phyloP scores from a whole-genome alignment of 768 basidiomycete species.

The Sarcodon aspratus region DNA sequence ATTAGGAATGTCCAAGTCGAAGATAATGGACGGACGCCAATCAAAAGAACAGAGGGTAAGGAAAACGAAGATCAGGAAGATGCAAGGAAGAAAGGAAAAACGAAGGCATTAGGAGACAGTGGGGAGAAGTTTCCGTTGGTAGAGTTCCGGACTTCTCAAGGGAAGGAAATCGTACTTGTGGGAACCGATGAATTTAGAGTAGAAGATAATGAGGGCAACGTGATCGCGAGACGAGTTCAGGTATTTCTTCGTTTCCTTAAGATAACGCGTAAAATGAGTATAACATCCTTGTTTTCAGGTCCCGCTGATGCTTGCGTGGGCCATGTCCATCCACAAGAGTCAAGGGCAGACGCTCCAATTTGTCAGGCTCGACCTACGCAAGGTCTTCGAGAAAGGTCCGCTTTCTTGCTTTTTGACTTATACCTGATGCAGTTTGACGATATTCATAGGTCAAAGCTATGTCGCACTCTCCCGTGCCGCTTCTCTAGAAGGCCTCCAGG shows the following conservation, averaged over 20 bases:
- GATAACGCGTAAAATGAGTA: not conserved
- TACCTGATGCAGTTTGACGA: not conserved
- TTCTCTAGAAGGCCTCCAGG: conserved; percentile 73
- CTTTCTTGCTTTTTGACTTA: not conserved
- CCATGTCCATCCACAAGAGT: conserved; percentile 69
- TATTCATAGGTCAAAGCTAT: conserved; percentile 67
- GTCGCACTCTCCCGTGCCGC: conserved; percentile 88
- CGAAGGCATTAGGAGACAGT: conserved; percentile 18
- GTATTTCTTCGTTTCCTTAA: conserved; percentile 8
- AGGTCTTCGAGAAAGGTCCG: conserved; percentile 50
- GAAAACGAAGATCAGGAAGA: conserved; percentile 17
- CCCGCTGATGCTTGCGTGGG: conserved; percentile 69
- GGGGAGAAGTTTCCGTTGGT: conserved; percentile 33
- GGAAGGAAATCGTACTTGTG: conserved; percentile 34
- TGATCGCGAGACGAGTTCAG: conserved; percentile 37
- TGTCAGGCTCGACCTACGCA: conserved; percentile 52
- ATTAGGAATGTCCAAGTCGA: conserved; percentile 23
- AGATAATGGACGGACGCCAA: conserved; percentile 17
- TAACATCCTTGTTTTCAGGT: conserved; percentile 25
- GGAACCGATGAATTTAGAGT: conserved; percentile 42
- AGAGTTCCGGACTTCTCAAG: conserved; percentile 30
- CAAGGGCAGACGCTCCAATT: conserved; percentile 65
- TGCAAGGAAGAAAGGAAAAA: conserved; percentile 13
- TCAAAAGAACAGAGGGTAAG: conserved; percentile 14
- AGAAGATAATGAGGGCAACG: conserved; percentile 38